These are phyloP conservation scores for Vaucheria bursata DNA, from an alignment of 352 stramenopile species.

Conservation along the genomic window DNA sequence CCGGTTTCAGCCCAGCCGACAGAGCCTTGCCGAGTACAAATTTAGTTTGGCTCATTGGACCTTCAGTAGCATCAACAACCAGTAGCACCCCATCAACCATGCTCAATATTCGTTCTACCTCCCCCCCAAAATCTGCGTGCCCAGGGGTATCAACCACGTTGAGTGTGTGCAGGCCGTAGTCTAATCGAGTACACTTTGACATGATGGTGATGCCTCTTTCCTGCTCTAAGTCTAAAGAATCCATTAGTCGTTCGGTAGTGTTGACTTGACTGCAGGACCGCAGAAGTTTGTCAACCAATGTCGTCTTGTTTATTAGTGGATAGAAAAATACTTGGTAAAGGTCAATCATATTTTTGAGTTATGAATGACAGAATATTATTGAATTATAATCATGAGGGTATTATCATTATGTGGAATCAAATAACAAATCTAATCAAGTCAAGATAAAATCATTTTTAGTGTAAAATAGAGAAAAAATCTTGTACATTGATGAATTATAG, in stretches of 20 bases:
- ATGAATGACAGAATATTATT: too few relatives aligned
- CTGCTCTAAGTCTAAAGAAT: constrained; percentile 83
- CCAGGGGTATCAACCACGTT: constrained; percentile 96
- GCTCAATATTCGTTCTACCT: constrained; percentile 91
- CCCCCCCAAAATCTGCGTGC: constrained; percentile 95
- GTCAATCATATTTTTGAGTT: too few relatives aligned
- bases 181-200: constrained; percentile 90
- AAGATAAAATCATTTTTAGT: too few relatives aligned
- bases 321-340: too few relatives aligned
- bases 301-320: too few relatives aligned
- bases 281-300: constrained; percentile 46
- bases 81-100: constrained; percentile 95
- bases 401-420: not conserved
- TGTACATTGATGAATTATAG: too few relatives aligned
- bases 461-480: too few relatives aligned
- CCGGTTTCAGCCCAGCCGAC: constrained; percentile 73
- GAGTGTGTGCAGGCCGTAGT: constrained; percentile 80
- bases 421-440: too few relatives aligned
- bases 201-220: constrained; percentile 99
- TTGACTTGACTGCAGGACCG: constrained; percentile 22
- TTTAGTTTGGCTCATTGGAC: constrained; percentile 94
- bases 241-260: constrained; percentile 10
- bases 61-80: constrained; percentile 92
- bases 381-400: not conserved
- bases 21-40: constrained; percentile 95